Base-by-base conservation (phyloP, 768 basidiomycete species). In the Collybia sp. region DNA sequence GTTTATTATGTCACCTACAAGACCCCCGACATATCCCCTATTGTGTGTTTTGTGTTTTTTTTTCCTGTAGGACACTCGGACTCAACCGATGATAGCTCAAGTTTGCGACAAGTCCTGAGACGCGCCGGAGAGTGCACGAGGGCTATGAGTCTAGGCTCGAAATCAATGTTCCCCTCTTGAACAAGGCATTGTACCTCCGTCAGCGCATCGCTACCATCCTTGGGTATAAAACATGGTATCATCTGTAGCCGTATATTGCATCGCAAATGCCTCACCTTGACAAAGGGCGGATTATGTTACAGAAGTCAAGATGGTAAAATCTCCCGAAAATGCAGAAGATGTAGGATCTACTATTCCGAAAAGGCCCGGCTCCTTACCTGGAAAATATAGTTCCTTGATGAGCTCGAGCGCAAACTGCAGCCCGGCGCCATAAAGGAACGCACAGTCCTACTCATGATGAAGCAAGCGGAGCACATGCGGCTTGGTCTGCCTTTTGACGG, bases 221-320 rank as follows among this genome's bases (percentile, higher is more conserved):
- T 12, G 78, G 77, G 9, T 93, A 93, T 58, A 64, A 79, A 16
- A 89, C 80, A 9, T 92, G 88, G 82, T 72, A 49, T 16, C n/a
- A n/a, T n/a, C n/a, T n/a, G 48, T 25, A 5, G 9, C 11, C 35
- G 13, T 37, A 10, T 37, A 10, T n/a, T 37, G 35, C 10, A 37
- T 37, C 25, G 35, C 17, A 37, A 16, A 11, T 30, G 25, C 32
- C 35, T 5, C 40, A 42, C 34, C 30, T 10, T 17, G 8, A 30
- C 9, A 2, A 25, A 73, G 72, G 79, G 91, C 89, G 1, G 89
- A 88, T 62, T 93, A 85, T 60, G 64, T 83, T 32, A 89, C 91
- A 1, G 91, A 93, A 59, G 76, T 80, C 39, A 89, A 89, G 69
- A 92, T 92, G 89, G 78, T 87, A 53, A 91, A 92, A 64, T 76